Evolutionary conservation across 305 asterid genomes (phyloP).

Genomic region (Ruellia speciosa): DNA sequence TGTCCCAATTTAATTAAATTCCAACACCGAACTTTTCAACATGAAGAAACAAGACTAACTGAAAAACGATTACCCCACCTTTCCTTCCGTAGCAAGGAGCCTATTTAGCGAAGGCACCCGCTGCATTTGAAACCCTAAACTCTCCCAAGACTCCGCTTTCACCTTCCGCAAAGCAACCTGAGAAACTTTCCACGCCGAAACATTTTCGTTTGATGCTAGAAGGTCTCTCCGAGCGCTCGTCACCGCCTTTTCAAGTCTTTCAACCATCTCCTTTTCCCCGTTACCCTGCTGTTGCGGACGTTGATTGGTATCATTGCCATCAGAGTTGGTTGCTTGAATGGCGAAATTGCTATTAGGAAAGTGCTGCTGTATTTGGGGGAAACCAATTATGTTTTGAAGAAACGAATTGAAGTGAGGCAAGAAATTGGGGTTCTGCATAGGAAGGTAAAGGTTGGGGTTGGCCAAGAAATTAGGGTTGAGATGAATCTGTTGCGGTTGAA

Average conservation of each 20-base stretch:
- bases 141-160: conserved; percentile 68
- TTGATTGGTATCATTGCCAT: conserved; percentile 14
- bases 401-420: conserved; percentile 29
- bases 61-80: conserved; percentile 35
- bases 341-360: conserved; percentile 22
- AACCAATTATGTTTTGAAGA: conserved; percentile 28
- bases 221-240: conserved; percentile 41
- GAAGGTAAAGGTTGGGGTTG: conserved; percentile 29
- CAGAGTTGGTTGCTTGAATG: conserved; percentile 14
- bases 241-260: conserved; percentile 48
- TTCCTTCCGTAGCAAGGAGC: conserved; percentile 53
- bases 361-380: conserved; percentile 24
- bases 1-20: conserved; percentile 1
- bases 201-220: conserved; percentile 36
- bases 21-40: background rate
- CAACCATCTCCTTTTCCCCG: conserved; percentile 29
- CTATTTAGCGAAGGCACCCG: conserved; percentile 61
- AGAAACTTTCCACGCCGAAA: conserved; percentile 75
- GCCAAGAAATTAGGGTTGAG: conserved; percentile 31
- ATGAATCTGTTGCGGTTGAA: conserved; percentile 25
- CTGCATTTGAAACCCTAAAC: conserved; percentile 72
- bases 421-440: conserved; percentile 35
- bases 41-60: background rate
- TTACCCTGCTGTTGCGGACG: conserved; percentile 29
- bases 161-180: conserved; percentile 49